Percentiles rank a stretch among this genome's conserved stretches.
Evolutionary conservation across 768 basidiomycete species (phyloP).

Genomic region (Rhizopogon salebrosus): DNA sequence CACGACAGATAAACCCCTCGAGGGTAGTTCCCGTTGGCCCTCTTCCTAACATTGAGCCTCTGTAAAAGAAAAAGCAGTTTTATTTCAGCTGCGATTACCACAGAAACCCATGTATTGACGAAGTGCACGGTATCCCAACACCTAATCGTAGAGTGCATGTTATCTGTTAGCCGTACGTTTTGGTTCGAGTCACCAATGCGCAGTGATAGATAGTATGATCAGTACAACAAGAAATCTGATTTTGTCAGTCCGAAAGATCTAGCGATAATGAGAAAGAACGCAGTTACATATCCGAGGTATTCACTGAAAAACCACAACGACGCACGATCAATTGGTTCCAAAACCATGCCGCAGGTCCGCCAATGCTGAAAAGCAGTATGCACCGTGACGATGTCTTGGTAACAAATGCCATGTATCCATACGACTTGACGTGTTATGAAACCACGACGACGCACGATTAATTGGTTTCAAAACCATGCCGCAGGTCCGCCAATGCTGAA

Average conservation of each 20-base stretch:
- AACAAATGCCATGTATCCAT: no score
- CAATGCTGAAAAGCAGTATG: no score
- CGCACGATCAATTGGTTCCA: no score
- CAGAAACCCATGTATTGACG: constrained; percentile 14
- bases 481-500: no score
- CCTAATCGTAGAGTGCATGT: neutral
- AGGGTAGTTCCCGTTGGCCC: constrained; percentile 78
- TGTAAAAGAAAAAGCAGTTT: constrained; percentile 30
- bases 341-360: no score
- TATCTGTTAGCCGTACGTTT: neutral
- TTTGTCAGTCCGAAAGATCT: neutral
- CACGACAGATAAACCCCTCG: constrained; percentile 68
- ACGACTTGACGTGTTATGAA: no score
- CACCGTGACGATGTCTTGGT: no score
- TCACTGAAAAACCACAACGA: constrained; percentile 21
- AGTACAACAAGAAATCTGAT: neutral
- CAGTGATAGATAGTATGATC: no score
- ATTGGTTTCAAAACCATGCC: no score
- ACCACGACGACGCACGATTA: no score
- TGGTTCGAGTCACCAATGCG: neutral
- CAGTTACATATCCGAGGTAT: neutral
- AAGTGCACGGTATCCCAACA: neutral
- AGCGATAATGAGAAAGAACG: neutral
- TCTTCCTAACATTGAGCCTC: constrained; percentile 57
- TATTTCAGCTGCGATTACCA: neutral